These are phyloP conservation scores for Pyrenophora seminiperda DNA, from an alignment of 2,329 filamentous ascomycete species.

Conservation along the genomic window DNA sequence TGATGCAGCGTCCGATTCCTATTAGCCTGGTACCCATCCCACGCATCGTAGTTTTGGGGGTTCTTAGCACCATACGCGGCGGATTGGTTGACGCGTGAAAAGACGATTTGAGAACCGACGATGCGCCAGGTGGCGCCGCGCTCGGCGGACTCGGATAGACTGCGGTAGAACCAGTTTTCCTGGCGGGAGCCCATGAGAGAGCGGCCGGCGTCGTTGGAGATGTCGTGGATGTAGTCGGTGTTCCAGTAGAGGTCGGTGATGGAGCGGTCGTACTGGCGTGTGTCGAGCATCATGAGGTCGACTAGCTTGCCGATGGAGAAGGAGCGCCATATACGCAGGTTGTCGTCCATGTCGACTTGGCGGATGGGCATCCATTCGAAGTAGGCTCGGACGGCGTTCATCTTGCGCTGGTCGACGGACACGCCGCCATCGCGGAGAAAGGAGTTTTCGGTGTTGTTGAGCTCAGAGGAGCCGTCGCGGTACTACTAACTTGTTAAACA, in stretches of 20 bases:
- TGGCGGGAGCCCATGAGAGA: constrained; percentile 73
- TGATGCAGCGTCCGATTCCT: constrained; percentile 71
- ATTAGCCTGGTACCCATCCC: constrained; percentile 72
- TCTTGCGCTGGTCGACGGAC: constrained; percentile 52
- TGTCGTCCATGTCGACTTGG: constrained; percentile 53
- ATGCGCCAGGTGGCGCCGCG: constrained; percentile 73
- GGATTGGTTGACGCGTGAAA: constrained; percentile 62
- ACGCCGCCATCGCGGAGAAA: constrained; percentile 49
- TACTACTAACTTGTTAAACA: constrained; percentile 30
- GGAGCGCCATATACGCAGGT: constrained; percentile 49
- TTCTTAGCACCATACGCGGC: constrained; percentile 52
- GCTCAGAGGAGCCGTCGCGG: constrained; percentile 46
- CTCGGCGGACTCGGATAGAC: constrained; percentile 61
- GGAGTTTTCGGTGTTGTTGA: constrained; percentile 53
- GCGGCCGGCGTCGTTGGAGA: constrained; percentile 70
- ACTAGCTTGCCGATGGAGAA: constrained; percentile 51
- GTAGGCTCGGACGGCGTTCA: constrained; percentile 54
- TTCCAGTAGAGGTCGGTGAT: constrained; percentile 61
- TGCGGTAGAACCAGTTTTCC: constrained; percentile 66
- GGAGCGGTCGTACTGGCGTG: constrained; percentile 51
- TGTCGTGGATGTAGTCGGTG: constrained; percentile 63
- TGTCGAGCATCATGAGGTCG: constrained; percentile 53
- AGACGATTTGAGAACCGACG: constrained; percentile 73
- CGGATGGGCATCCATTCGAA: constrained; percentile 54
- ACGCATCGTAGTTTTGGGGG: constrained; percentile 62